Percentiles rank a stretch among this genome's conserved stretches.
These are phyloP conservation scores for Carex scoparia DNA, from an alignment of 176 grass and related monocot genomes.

Conservation along the genomic window DNA sequence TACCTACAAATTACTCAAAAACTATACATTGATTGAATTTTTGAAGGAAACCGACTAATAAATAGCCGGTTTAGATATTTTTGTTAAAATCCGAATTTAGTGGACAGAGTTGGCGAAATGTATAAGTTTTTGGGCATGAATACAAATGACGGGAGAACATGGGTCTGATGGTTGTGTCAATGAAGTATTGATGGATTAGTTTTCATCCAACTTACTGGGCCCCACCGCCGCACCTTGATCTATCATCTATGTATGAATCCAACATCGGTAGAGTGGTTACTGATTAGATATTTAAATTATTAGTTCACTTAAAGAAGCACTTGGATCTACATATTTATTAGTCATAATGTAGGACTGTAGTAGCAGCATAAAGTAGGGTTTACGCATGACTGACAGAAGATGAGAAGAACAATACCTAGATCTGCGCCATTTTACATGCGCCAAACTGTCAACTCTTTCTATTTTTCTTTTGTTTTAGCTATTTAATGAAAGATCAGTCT, in stretches of 20 bases:
- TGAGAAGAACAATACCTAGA: neutral
- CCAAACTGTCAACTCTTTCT: neutral
- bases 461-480: too few relatives aligned
- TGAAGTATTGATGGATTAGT: neutral
- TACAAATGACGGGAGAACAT: neutral
- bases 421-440: neutral
- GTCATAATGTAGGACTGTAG: neutral
- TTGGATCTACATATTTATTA: neutral
- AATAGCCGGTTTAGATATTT: too few relatives aligned
- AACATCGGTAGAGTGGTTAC: too few relatives aligned
- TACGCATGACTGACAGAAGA: neutral
- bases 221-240: neutral
- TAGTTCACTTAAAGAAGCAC: neutral
- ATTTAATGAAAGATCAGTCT: neutral
- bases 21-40: too few relatives aligned
- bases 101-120: too few relatives aligned
- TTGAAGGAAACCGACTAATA: too few relatives aligned
- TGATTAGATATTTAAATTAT: neutral
- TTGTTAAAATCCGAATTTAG: too few relatives aligned
- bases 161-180: constrained; percentile 24
- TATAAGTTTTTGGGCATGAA: too few relatives aligned
- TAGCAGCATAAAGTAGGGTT: neutral
- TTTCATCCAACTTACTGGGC: neutral
- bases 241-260: neutral
- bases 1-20: too few relatives aligned